Evolutionary conservation across 305 asterid species (phyloP).

Genomic region (Ilex paraguariensis): DNA sequence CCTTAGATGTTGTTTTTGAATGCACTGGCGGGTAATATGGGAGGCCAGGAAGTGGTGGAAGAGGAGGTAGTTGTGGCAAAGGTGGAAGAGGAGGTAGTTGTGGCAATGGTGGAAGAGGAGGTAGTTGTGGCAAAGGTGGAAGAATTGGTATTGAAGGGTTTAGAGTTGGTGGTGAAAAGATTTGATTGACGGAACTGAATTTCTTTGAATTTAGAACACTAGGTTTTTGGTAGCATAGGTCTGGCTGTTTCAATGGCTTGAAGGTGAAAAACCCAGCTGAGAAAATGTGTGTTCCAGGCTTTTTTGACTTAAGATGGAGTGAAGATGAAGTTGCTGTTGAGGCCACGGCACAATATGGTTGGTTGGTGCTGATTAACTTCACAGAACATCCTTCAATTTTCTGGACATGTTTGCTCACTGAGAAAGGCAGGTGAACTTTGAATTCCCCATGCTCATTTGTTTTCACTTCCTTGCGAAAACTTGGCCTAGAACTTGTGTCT

Average conservation of each 20-base stretch:
- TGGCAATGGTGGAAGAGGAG: conserved; percentile 36
- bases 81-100: conserved; percentile 31
- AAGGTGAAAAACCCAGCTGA: conserved; percentile 91
- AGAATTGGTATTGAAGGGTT: conserved; percentile 22
- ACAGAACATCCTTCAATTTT: conserved; percentile 68
- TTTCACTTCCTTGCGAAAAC: conserved; percentile 41
- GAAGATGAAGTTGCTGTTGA: conserved; percentile 58
- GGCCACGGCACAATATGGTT: conserved; percentile 64
- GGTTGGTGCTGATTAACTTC: conserved; percentile 59
- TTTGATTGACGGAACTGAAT: neutral
- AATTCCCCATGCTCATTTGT: conserved; percentile 71
- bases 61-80: no score
- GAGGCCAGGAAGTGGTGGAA: conserved; percentile 21
- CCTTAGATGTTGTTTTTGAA: neutral
- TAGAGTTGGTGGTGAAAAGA: conserved; percentile 50
- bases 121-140: conserved; percentile 35
- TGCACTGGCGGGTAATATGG: no score
- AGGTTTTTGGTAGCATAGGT: conserved; percentile 56
- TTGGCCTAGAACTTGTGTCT: conserved; percentile 20
- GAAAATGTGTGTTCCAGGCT: conserved; percentile 57
- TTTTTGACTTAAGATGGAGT: conserved; percentile 47
- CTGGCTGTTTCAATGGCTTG: conserved; percentile 69
- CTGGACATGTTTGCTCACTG: conserved; percentile 58
- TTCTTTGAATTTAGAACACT: conserved; percentile 19
- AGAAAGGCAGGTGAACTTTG: conserved; percentile 56